phyloP scores from a whole-genome alignment of 2,329 filamentous ascomycete genomes.

The Trichoderma sp. region DNA sequence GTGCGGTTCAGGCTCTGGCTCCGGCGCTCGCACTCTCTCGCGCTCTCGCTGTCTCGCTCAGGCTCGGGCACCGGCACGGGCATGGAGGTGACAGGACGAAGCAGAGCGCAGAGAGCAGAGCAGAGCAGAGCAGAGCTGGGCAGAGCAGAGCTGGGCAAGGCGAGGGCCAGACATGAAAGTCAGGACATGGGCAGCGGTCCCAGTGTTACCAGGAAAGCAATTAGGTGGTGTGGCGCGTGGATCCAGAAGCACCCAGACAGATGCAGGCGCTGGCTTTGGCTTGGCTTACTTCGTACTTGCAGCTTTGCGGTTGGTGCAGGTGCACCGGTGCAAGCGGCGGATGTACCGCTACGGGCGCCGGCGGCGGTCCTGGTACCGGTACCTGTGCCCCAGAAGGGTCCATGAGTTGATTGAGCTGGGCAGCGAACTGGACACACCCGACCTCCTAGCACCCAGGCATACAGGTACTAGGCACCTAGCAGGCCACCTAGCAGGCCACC shows the following conservation, averaged over 20 bases:
- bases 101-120: not conserved
- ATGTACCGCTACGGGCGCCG: not conserved
- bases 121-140: not conserved
- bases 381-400: no score
- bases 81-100: not conserved
- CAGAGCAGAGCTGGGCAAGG: not conserved
- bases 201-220: slow-evolving; percentile 1
- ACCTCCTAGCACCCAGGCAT: no score
- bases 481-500: no score
- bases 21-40: not conserved
- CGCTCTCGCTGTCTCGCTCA: not conserved
- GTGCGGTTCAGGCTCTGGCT: not conserved
- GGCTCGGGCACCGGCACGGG: not conserved
- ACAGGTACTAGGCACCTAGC: no score
- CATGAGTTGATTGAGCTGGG: no score
- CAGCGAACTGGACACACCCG: no score
- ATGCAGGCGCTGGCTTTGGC: not conserved
- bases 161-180: not conserved
- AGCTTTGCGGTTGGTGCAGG: no score
- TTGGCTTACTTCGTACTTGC: not conserved
- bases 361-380: not conserved
- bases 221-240: slow-evolving; percentile 14
- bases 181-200: slow-evolving; percentile 2
- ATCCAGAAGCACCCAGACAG: not conserved
- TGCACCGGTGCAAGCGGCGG: not conserved